Percentiles rank a stretch among this genome's conserved stretches.
Evolutionary conservation across 371 early-diverging fungal species (phyloP).

Genomic region (Neoconidiobolus thromboides): DNA sequence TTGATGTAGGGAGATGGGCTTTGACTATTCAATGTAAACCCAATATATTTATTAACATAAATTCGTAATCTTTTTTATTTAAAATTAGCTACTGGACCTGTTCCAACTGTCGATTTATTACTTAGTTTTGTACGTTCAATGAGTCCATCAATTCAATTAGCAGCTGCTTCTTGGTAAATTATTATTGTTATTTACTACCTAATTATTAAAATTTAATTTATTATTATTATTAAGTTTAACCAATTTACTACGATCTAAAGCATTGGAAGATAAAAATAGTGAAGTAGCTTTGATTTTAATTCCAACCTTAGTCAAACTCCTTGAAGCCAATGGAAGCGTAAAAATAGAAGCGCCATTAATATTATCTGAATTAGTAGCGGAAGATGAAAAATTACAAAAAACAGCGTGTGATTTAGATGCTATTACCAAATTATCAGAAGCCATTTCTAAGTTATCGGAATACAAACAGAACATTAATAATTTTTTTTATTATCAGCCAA

Average conservation of each 20-base stretch:
- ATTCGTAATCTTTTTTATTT: too few relatives aligned
- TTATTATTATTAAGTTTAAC: conserved; percentile 25
- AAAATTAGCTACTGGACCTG: too few relatives aligned
- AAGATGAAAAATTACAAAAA: conserved; percentile 55
- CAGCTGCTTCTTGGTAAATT: conserved; percentile 42
- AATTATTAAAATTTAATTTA: background rate
- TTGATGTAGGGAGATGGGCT: conserved; percentile 26
- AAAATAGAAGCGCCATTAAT: conserved; percentile 1
- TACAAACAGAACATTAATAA: conserved; percentile 32
- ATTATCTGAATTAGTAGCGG: conserved; percentile 44
- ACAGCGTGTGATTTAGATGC: conserved; percentile 63
- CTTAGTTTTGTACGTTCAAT: conserved; percentile 38
- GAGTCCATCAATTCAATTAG: conserved; percentile 39
- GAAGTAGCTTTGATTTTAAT: conserved; percentile 31
- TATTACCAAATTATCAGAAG: conserved; percentile 38
- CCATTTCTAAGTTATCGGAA: conserved; percentile 29
- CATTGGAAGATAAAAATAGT: conserved; percentile 36
- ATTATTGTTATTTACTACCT: background rate
- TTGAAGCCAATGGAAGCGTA: conserved; percentile 48
- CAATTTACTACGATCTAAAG: conserved; percentile 40
- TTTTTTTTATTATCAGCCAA: background rate
- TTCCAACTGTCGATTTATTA: conserved; percentile 18
- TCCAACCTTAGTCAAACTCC: conserved; percentile 56
- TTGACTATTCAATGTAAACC: conserved; percentile 12
- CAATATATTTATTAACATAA: background rate